Evolutionary conservation across 208 protist species (phyloP).

Genomic region (Phytomonas serpens): DNA sequence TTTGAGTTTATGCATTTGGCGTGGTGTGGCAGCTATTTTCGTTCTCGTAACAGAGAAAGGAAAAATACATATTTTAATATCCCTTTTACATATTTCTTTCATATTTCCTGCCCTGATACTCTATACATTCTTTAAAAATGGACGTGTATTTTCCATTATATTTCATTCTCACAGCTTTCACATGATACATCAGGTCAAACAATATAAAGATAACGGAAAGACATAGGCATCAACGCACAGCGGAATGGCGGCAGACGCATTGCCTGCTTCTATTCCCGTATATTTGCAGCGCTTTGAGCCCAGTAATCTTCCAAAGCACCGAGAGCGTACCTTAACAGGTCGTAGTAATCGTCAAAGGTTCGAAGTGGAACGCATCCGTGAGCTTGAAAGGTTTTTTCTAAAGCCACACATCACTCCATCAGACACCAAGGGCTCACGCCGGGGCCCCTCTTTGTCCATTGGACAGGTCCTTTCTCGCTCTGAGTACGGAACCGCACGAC

Average conservation of each 20-base stretch:
- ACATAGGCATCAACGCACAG: not conserved
- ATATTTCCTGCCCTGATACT: not conserved
- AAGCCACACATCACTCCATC: not conserved
- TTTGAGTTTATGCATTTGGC: not conserved
- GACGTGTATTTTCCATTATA: slow-evolving; percentile 2
- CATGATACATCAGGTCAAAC: not conserved
- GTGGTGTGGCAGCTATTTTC: not conserved
- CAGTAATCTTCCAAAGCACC: slow-evolving; percentile 18
- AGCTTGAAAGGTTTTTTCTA: not conserved
- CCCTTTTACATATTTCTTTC: slow-evolving; percentile 6
- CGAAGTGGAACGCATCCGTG: not conserved
- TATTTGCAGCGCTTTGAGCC: slow-evolving; percentile 12
- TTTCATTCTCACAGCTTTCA: slow-evolving; percentile 7
- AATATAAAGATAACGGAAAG: not conserved
- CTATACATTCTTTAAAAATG: slow-evolving; percentile 15
- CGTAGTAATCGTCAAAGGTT: not conserved
- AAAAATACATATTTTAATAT: not conserved
- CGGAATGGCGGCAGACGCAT: not conserved
- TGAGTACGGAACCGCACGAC: not conserved
- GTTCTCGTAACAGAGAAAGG: not conserved
- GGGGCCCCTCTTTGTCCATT: not conserved
- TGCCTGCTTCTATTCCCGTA: slow-evolving; percentile 12
- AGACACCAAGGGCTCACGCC: not conserved
- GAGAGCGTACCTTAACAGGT: slow-evolving; percentile 18
- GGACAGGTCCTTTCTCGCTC: not conserved